Evolutionary conservation across 2,329 filamentous ascomycete genomes (phyloP), one percentile per base, ranked within the genome.

Genomic region (Colletotrichum tanaceti): DNA sequence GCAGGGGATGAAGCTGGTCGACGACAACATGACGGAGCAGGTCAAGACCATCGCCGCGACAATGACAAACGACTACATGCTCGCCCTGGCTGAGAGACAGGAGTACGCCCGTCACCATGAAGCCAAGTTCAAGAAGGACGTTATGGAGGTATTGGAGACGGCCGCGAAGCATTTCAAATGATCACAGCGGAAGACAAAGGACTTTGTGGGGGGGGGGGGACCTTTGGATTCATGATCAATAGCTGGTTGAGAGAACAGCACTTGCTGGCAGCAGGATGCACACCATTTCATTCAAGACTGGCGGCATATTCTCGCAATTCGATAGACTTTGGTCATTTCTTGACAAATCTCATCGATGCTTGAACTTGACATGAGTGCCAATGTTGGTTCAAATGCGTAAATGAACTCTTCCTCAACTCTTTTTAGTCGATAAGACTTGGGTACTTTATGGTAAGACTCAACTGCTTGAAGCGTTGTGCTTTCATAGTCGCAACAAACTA

Each of bases 1-100:
- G 5, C 1, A 32, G 3, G 61, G 24, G 7, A 18, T 13, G 4
- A 35, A 41, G 4, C 2, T 11, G 16, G 60, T 58, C 6, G 24
- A 39, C 4, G 32, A 63, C 11, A n/a, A 46, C 18, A 46, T 47
- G 53, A 38, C 16, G 3, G 52, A 5, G 1, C 18, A 55, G 14
- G 9, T 68, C 14, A 32, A 9, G 5, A n/a, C 38, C 10, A 57
- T 66, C 7, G 38, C 2, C 18, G 18, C 14, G 2, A 28, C 54
- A 5, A 47, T 59, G 47, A n/a, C 44, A 14, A 46, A 18, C 5
- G 65, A 68, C 47, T 68, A 68, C 24, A 64, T 39, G 6, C 18
- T 68, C 3, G 65, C 65, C 0, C 16, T 68, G 9, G 35, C 47
- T 2, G 28, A 54, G 14, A 63, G 24, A 5, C 28, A 59, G 22